Evolutionary conservation across 768 basidiomycete species (phyloP).

Genomic region (Tephrocybe sp.): DNA sequence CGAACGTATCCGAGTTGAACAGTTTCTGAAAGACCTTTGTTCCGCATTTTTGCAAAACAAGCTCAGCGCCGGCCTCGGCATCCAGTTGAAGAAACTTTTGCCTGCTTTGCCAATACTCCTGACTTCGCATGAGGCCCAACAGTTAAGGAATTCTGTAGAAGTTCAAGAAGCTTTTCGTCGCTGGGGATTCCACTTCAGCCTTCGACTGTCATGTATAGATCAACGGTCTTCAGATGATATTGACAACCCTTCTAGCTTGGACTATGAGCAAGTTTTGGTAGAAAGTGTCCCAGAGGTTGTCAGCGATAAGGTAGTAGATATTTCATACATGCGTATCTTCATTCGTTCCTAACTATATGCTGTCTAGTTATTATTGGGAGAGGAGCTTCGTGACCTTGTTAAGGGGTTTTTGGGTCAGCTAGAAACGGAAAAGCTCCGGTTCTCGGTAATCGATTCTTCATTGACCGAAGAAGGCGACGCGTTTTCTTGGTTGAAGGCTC

Average conservation of each 20-base stretch:
- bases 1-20: slow-evolving; percentile 90
- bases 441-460: background rate
- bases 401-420: slow-evolving; percentile 68
- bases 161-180: slow-evolving; percentile 48
- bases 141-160: slow-evolving; percentile 38
- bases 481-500: slow-evolving; percentile 62
- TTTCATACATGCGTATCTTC: slow-evolving; percentile 9
- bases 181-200: slow-evolving; percentile 70
- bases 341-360: slow-evolving; percentile 6
- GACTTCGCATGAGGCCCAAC: slow-evolving; percentile 58
- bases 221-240: slow-evolving; percentile 20
- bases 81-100: slow-evolving; percentile 40
- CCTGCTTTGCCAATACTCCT: slow-evolving; percentile 63
- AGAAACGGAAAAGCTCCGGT: slow-evolving; percentile 40
- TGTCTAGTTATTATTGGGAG: slow-evolving; percentile 55
- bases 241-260: slow-evolving; percentile 26
- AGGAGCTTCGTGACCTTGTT: slow-evolving; percentile 74
- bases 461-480: slow-evolving; percentile 18
- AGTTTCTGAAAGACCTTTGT: slow-evolving; percentile 74
- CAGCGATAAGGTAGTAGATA: slow-evolving; percentile 64
- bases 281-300: slow-evolving; percentile 66
- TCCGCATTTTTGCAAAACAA: slow-evolving; percentile 54
- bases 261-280: slow-evolving; percentile 67
- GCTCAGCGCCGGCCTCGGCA: slow-evolving; percentile 24
- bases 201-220: slow-evolving; percentile 16